Evolutionary conservation across 139 green algal species (phyloP).

Genomic region (Chlorella ohadii): DNA sequence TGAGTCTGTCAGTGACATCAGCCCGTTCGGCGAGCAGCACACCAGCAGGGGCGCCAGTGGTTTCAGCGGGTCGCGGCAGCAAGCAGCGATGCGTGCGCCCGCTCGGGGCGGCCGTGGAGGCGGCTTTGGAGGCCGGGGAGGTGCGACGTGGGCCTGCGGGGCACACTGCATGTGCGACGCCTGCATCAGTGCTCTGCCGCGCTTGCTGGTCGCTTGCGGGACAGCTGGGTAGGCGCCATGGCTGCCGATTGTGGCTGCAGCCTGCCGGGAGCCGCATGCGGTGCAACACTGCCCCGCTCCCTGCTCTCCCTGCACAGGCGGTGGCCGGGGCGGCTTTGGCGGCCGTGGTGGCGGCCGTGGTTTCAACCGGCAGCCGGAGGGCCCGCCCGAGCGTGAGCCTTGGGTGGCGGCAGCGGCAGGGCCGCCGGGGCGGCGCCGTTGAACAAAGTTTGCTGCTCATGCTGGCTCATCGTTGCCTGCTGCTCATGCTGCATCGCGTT

Average conservation of each 20-base stretch:
- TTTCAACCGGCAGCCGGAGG: neutral
- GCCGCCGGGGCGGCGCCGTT: neutral
- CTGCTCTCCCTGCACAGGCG: neutral
- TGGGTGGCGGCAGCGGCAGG: neutral
- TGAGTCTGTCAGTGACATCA: too few relatives aligned
- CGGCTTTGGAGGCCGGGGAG: conserved; percentile 24
- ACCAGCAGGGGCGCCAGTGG: neutral
- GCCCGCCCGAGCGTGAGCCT: conserved; percentile 9
- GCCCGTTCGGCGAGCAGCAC: neutral
- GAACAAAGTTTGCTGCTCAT: neutral
- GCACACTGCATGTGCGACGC: too few relatives aligned
- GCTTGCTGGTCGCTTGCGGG: too few relatives aligned
- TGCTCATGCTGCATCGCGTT: neutral
- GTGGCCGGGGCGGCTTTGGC: neutral
- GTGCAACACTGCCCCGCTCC: neutral
- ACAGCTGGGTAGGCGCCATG: too few relatives aligned
- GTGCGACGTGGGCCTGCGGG: neutral
- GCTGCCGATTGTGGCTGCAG: too few relatives aligned
- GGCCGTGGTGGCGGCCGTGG: conserved; percentile 11
- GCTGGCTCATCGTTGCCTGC: neutral
- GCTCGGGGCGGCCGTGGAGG: conserved; percentile 19
- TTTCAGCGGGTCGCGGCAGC: neutral
- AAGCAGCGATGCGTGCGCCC: conserved; percentile 8
- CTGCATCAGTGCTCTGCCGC: too few relatives aligned
- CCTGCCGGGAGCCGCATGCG: too few relatives aligned